Base-by-base conservation (phyloP, 192 early-diverging fungal species). In the Coemansia pectinata region DNA sequence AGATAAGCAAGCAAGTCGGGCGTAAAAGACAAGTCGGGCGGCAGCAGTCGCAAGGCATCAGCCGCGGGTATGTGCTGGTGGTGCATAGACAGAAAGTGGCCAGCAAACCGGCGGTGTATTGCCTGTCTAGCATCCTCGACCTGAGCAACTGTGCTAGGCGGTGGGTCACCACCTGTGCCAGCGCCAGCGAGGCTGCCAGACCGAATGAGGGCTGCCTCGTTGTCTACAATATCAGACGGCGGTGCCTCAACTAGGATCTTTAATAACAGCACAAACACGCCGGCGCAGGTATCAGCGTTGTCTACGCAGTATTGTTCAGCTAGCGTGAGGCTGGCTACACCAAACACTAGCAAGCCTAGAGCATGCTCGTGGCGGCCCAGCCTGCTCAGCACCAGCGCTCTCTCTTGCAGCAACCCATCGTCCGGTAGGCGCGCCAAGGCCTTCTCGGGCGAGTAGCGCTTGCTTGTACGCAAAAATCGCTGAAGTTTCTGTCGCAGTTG, bases 361-460 rank as follows among this genome's bases (percentile, higher is more conserved):
- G 95, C 92, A 65, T 98, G 93, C 60, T 91, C 90, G 63, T 96
- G 94, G 52, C 92, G 89, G 10, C 91, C 91, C 61, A 98, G 88
- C 47, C 92, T 82, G 69, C 91, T 89, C 6, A 98, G 83, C 10
- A 96, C 78, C 34, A 93, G 82, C 0, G 91, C 91, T 8, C 92
- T 84, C 74, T 96, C 96, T 70, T 94, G 92, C 70, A 87, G 93
- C 42, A 95, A 84, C 87, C 87, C 86, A 75, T 91, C 90, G 21
- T 88, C 85, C 5, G 93, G 96, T 23, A 96, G 81, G 10, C 86
- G 85, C 9, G 86, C 86, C 36, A 98, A 73, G 23, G 95, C 86
- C 21, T 80, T 81, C 58, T 95, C 92, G 0, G 94, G 89, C 36
- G 87, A 87, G 75, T 98, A 98, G 66, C 69, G 69, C 1, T 68